Base-by-base conservation (phyloP, 768 basidiomycete species). In the Mycena haematopus region DNA sequence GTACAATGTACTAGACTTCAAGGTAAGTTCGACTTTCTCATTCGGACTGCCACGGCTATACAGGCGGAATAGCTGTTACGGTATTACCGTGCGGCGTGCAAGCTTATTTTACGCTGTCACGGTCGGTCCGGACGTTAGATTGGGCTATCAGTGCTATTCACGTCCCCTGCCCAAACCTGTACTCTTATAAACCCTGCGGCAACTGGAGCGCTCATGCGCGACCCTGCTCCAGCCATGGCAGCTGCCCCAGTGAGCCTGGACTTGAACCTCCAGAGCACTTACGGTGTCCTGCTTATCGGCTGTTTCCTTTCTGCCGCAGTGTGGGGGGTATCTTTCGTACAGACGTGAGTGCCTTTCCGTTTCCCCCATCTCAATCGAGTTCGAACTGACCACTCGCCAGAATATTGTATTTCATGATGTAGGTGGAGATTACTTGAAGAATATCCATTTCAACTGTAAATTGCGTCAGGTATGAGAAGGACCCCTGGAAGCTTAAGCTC, bases 391-490 rank as follows among this genome's bases (percentile, higher is more conserved):
- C 22, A 8, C 7, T 11, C 52, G 25, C 0, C 33, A 60, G 59
- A 36, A 17, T 60, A 33, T 21, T 61, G 8, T 61, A 61, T 56
- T 61, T 56, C 47, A 49, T 61, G 27, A 50, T 61, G 60, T 56
- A 44, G 0, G 46, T 40, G 14, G 5, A 40, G 36, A 19, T 19
- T 35, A 6, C 49, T 27, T 8, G n/a, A 3, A 6, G 4, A 9
- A 33, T 10, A 40, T 25, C 27, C 25, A 29, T 27, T n/a, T 53
- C 9, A 53, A 45, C n/a, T 40, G 9, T 11, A 31, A 5, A 9
- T 31, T 9, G 5, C 3, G 13, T 17, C 14, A 61, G 60, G 33
- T 61, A 61, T 35, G 53, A 55, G 17, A 55, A 50, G 22, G 60
- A 61, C 24, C 22, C 53, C 13, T 11, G 17, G 46, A 61, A 61